These are phyloP conservation scores for Rhodotorula glutinis DNA, from an alignment of 1,284 basidiomycete genomes.

Conservation along the genomic window DNA sequence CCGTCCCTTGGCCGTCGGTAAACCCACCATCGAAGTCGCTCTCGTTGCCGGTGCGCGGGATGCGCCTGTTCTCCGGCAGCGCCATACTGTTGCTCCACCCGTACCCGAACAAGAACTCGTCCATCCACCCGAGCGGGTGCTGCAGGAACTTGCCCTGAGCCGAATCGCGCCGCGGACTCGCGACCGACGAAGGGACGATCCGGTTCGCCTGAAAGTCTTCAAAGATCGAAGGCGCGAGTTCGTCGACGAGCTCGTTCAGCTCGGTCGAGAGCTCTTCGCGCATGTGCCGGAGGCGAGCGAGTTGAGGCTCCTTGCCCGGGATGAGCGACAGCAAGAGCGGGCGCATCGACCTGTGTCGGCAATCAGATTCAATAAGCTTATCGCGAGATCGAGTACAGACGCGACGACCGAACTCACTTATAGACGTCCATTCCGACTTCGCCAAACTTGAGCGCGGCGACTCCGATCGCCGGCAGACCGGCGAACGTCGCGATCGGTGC, in stretches of 20 bases:
- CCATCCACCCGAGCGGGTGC: conserved; percentile 83
- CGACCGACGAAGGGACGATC: conserved; percentile 68
- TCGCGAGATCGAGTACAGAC: too few relatives aligned
- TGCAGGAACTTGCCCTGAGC: conserved; percentile 41
- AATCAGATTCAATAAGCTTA: too few relatives aligned
- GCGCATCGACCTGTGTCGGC: conserved; percentile 74
- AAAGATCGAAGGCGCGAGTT: conserved; percentile 76
- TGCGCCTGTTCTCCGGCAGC: conserved; percentile 12
- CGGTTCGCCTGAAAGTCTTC: conserved; percentile 83
- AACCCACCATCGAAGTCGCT: conserved; percentile 43
- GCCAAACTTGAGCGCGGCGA: conserved; percentile 94
- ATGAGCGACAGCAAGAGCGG: conserved; percentile 86
- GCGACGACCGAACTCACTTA: conserved; percentile 70
- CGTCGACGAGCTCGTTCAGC: conserved; percentile 73
- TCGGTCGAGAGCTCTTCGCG: conserved; percentile 78
- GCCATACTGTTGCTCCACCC: conserved; percentile 66
- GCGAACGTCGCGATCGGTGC: conserved; percentile 77
- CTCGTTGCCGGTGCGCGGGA: conserved; percentile 29
- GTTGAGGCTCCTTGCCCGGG: conserved; percentile 83
- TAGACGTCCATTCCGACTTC: conserved; percentile 98
- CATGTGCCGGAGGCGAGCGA: conserved; percentile 75
- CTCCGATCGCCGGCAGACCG: conserved; percentile 82
- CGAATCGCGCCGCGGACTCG: background rate
- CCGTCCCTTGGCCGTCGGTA: conserved; percentile 45
- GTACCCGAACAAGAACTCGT: conserved; percentile 71